phyloP scores from a whole-genome alignment of 805 yeast genomes.

The Cyberlindnera bimundalis region DNA sequence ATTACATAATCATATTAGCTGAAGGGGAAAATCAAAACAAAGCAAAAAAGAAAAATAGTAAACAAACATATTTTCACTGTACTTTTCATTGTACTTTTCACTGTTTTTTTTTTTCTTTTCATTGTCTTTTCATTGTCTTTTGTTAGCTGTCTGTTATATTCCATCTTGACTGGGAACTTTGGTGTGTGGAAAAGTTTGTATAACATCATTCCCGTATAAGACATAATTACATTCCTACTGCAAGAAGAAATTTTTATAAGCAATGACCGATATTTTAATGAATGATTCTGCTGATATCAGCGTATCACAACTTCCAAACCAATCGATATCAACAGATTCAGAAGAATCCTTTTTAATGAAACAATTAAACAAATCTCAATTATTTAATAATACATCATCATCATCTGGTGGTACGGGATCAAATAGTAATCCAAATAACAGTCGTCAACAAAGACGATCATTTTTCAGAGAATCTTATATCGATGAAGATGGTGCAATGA shows the following conservation, averaged over 20 bases:
- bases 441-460: constrained; percentile 16
- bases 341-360: constrained; percentile 29
- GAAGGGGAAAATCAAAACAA: no score
- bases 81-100: no score
- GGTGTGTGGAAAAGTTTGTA: no score
- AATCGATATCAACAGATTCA: constrained; percentile 28
- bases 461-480: constrained; percentile 25
- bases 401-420: constrained; percentile 5
- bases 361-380: constrained; percentile 26
- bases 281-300: constrained; percentile 3
- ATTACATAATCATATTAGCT: no score
- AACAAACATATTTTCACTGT: no score
- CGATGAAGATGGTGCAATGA: constrained; percentile 24
- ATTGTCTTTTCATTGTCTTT: no score
- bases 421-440: background rate
- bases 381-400: constrained; percentile 20
- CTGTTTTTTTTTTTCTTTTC: no score
- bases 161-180: no score
- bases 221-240: no score
- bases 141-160: no score
- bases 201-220: background rate
- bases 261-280: background rate
- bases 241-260: no score
- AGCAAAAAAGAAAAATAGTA: no score
- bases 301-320: constrained; percentile 6